A percentile compares a stretch with the other conserved stretches of the same genome.
Evolutionary conservation across 768 basidiomycete species (phyloP).

Genomic region (Boletus pseudo-olivaceus): DNA sequence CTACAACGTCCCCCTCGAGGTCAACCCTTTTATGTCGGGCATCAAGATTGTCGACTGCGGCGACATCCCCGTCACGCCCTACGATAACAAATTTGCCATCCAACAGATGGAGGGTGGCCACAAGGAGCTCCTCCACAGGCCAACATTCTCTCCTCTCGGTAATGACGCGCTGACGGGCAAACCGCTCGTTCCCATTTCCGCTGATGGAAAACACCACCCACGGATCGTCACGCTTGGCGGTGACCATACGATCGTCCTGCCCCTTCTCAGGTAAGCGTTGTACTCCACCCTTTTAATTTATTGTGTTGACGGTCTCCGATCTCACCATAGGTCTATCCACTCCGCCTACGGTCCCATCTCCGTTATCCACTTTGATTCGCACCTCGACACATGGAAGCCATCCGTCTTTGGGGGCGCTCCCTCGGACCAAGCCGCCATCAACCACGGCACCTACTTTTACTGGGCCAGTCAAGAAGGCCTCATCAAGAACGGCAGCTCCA

Average conservation of each 20-base stretch:
- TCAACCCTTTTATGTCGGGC: slow-evolving; percentile 69
- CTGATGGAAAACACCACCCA: slow-evolving; percentile 74
- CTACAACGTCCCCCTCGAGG: slow-evolving; percentile 70
- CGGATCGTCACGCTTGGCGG: slow-evolving; percentile 82
- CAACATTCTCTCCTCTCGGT: slow-evolving; percentile 57
- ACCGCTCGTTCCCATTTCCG: slow-evolving; percentile 53
- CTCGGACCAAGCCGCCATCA: slow-evolving; percentile 69
- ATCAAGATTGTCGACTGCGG: slow-evolving; percentile 74
- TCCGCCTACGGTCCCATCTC: slow-evolving; percentile 76
- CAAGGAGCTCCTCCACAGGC: slow-evolving; percentile 63
- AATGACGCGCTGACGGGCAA: slow-evolving; percentile 60
- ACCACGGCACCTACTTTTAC: slow-evolving; percentile 90
- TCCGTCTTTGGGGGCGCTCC: slow-evolving; percentile 72
- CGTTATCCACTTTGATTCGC: slow-evolving; percentile 86
- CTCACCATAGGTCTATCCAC: slow-evolving; percentile 55
- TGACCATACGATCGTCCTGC: slow-evolving; percentile 80
- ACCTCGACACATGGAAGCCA: slow-evolving; percentile 79
- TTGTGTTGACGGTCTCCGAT: neutral
- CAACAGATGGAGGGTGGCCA: slow-evolving; percentile 73
- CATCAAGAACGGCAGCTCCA: slow-evolving; percentile 72
- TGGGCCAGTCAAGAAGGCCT: slow-evolving; percentile 83
- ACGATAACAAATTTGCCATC: slow-evolving; percentile 72
- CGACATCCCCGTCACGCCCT: slow-evolving; percentile 75
- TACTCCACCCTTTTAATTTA: neutral
- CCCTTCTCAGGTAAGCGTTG: slow-evolving; percentile 37